Evolutionary conservation across 2,329 filamentous ascomycete genomes (phyloP).

Genomic region (Botrytis porri): DNA sequence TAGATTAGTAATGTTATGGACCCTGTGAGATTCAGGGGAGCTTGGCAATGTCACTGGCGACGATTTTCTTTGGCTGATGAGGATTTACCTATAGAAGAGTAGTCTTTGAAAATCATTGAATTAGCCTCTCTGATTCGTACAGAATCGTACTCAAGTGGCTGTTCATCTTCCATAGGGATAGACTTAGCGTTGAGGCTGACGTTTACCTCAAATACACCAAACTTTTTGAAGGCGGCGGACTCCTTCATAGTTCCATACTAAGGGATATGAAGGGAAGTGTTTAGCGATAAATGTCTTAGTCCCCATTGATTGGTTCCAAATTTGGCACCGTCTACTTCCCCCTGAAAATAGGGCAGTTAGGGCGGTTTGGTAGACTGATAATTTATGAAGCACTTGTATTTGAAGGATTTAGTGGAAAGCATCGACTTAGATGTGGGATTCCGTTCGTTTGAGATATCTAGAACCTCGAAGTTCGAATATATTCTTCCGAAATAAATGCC

Average conservation of each 20-base stretch:
- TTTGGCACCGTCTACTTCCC: neutral
- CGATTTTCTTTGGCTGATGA: neutral
- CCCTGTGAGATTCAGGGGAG: conserved; percentile 7
- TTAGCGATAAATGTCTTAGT: neutral
- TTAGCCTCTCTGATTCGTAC: neutral
- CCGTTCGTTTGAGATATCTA: neutral
- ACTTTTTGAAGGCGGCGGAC: neutral
- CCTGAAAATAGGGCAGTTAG: conserved; percentile 2
- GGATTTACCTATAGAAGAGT: neutral
- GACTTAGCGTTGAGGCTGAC: neutral
- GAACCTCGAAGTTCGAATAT: neutral
- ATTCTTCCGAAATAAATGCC: neutral
- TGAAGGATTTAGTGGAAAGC: neutral
- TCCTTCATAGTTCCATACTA: neutral
- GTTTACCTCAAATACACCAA: neutral
- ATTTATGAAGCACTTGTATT: neutral
- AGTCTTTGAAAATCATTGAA: neutral
- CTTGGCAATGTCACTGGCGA: neutral
- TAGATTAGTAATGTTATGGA: neutral
- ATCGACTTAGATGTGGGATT: neutral
- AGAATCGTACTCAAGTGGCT: neutral
- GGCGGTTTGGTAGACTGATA: neutral
- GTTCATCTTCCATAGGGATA: neutral
- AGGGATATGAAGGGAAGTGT: neutral
- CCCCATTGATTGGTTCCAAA: neutral